Evolutionary conservation across 1,284 basidiomycete species (phyloP).

Genomic region (Tremellales sp.): DNA sequence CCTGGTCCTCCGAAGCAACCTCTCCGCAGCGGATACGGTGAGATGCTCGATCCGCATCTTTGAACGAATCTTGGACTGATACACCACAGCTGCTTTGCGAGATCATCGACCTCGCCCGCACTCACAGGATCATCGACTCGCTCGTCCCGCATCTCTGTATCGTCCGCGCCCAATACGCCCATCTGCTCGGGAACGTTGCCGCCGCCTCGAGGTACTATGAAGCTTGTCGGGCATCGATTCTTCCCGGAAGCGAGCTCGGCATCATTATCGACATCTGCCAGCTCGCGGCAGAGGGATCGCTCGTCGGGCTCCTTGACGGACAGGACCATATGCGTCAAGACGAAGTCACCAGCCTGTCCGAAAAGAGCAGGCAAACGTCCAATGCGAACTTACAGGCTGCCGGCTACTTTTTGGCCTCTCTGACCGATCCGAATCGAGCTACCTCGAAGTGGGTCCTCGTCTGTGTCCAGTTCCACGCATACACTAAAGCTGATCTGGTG

Average conservation of each 20-base stretch:
- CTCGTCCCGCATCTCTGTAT: conserved; percentile 34
- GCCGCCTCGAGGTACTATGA: conserved; percentile 30
- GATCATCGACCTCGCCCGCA: conserved; percentile 15
- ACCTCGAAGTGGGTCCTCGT: conserved; percentile 34
- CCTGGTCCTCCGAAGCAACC: conserved; percentile 26
- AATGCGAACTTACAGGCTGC: conserved; percentile 30
- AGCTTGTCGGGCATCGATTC: conserved; percentile 22
- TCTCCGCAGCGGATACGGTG: conserved; percentile 25
- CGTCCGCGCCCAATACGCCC: conserved; percentile 35
- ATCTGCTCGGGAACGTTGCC: conserved; percentile 24
- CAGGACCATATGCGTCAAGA: conserved; percentile 6
- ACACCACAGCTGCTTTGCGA: conserved; percentile 16
- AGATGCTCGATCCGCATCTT: conserved; percentile 8
- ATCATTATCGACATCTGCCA: conserved; percentile 31
- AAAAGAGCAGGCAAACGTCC: conserved; percentile 6
- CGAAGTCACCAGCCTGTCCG: not conserved
- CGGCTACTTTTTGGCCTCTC: conserved; percentile 30
- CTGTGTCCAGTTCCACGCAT: not conserved
- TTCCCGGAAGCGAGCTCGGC: conserved; percentile 34
- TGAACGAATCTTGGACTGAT: not conserved
- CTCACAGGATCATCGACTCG: conserved; percentile 17
- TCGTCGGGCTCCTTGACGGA: conserved; percentile 8
- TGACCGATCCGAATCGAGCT: conserved; percentile 32
- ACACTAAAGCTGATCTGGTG: not conserved
- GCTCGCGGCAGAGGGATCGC: conserved; percentile 17